Conservation (phyloP, 2,329 filamentous ascomycete genomes). For the Ascochyta fabae region DNA sequence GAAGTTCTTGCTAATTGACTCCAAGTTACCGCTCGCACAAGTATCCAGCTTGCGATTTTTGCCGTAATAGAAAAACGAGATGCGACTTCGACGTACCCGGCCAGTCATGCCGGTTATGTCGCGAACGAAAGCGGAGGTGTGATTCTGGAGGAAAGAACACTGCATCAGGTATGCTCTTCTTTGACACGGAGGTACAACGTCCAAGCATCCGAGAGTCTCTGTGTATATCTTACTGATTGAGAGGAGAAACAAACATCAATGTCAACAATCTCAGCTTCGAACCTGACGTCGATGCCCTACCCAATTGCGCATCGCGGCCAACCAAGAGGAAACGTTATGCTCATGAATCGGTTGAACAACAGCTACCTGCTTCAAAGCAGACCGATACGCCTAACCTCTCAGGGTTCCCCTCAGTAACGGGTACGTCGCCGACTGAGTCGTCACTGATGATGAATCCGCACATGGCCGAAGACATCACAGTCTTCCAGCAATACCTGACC, state of each 20-base stretch:
- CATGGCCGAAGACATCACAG: constrained; percentile 31
- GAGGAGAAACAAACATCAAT: neutral
- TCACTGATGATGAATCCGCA: constrained; percentile 30
- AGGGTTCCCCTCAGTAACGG: constrained; percentile 8
- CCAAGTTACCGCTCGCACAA: constrained; percentile 18
- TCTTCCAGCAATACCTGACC: constrained; percentile 27
- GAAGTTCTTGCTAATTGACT: neutral
- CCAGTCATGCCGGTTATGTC: constrained; percentile 24
- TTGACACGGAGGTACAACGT: neutral
- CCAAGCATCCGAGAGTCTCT: neutral
- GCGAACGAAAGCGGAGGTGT: constrained; percentile 19
- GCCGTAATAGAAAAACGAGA: constrained; percentile 22
- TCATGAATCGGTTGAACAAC: neutral
- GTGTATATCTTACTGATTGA: neutral
- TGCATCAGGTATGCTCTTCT: neutral
- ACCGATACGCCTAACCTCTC: neutral
- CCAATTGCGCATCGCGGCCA: neutral
- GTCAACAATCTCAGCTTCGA: neutral
- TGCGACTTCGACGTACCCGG: constrained; percentile 25
- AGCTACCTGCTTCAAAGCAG: neutral
- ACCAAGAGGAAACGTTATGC: neutral
- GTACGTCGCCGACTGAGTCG: constrained; percentile 22
- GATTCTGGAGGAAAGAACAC: constrained; percentile 1
- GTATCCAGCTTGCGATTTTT: constrained; percentile 21
- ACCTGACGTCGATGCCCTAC: neutral